These are phyloP conservation scores for Fusarium poae DNA, from an alignment of 2,329 filamentous ascomycete species.

Conservation along the genomic window DNA sequence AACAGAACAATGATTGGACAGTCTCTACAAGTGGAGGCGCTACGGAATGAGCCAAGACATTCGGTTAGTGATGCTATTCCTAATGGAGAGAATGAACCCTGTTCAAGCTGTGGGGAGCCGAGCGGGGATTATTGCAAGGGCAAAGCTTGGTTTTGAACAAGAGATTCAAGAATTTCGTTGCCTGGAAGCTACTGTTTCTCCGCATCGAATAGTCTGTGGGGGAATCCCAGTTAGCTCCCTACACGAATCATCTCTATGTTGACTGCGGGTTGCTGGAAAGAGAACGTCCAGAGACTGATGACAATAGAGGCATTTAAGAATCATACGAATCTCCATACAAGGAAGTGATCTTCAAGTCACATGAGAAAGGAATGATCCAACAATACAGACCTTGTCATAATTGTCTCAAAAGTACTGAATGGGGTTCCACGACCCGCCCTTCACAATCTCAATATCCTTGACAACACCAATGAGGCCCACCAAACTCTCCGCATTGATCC, in stretches of 20 bases:
- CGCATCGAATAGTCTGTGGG: not conserved
- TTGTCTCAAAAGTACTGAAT: constrained; percentile 5
- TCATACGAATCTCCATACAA: not conserved
- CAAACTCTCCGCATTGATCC: constrained; percentile 23
- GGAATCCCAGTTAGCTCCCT: not conserved
- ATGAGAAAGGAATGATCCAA: not conserved
- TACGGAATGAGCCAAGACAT: constrained; percentile 26
- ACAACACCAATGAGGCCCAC: constrained; percentile 12
- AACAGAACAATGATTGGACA: constrained; percentile 16
- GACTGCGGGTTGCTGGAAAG: not conserved
- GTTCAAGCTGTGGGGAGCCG: constrained; percentile 18
- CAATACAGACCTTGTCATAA: not conserved
- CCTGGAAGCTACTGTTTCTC: constrained; percentile 27
- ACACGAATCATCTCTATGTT: not conserved
- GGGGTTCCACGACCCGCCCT: constrained; percentile 1
- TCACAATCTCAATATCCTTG: constrained; percentile 2
- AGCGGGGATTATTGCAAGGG: constrained; percentile 17
- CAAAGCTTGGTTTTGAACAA: constrained; percentile 23
- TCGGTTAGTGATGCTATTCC: constrained; percentile 2
- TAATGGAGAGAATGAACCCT: constrained; percentile 4
- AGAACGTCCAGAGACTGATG: not conserved
- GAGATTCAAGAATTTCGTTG: constrained; percentile 19
- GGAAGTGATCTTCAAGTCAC: constrained; percentile 3
- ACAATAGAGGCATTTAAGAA: accelerated
- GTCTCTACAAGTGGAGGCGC: not conserved